Base-by-base conservation (phyloP, 23 red algal species). In the Pyropia yezoensis region DNA sequence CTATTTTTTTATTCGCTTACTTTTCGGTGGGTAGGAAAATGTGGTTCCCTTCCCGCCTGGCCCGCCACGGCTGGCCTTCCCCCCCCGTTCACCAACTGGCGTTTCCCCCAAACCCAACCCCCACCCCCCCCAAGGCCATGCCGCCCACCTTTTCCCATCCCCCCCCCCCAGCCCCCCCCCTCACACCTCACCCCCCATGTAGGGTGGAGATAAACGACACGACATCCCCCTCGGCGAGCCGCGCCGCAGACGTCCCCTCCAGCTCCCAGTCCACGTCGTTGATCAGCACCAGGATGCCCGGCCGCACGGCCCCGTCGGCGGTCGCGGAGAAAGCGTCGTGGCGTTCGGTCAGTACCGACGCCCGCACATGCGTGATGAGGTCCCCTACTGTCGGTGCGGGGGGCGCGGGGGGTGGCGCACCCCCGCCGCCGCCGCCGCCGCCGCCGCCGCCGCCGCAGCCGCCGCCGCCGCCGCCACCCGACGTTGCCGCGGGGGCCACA, bases 211-310 rank as follows among this genome's bases (percentile, higher is more conserved):
- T 98, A 71, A 98, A 98, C 34, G 85, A 65, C 27, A 98, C 78
- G 18, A 55, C 71, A 54, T 98, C 94, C 4, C 81, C 80, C 16
- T 59, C 25, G 13, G 51, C 56, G 23, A 98, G 54, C 20, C 26
- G 19, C 49, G 91, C 91, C 18, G 27, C 22, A n/a, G 57, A 61
- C 14, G 77, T 83, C 24, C 83, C 94, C 52, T 91, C 75, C 54
- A 98, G 55, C 71, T 98, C 94, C 94, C 94, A 98, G 67, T 98
- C 94, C 9, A 87, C 80, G 55, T 91, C 86, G 60, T 98, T 98
- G 53, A 98, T 70, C 32, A 98, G 75, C n/a, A 98, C 94, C 16
- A 98, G 80, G 24, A 98, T 73, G 19, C 94, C 94, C 1, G 94
- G 94, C 7, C 94, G 78, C 12, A 98, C 33, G 16, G 28, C 18